Base-by-base conservation (phyloP, 1,284 basidiomycete genomes). In the Sanghuangporus baumii region DNA sequence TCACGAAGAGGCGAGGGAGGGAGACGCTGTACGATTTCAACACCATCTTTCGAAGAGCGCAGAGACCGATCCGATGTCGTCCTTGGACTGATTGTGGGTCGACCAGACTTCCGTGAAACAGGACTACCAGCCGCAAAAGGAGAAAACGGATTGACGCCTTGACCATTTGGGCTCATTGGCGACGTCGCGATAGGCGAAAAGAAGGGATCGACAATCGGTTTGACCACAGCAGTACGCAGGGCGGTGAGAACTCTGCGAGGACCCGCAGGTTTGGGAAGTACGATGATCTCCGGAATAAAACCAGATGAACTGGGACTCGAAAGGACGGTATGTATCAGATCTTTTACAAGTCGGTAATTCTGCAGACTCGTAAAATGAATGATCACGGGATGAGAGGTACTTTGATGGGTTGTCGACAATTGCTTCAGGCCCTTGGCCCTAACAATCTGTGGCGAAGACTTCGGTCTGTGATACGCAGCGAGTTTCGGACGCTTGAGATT, bases 221-320 rank as follows among this genome's bases (percentile, higher is more conserved):
- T 91, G 12, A 84, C 89, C 55, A 93, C 80, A 1, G 93, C 91
- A 3, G 92, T 96, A 71, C 95, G 89, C 16, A 98, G 77, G 9
- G 94, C 90, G 5, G 94, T 95, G 65, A 98, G 76, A 67, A 97
- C 88, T 8, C 95, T 85, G 40, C 95, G 85, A 1, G 95, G 95
- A 3, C 96, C 96, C 8, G 92, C 94, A 5, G 95, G 95, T 74
- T 98, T 98, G 4, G 94, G 95, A 34, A 98, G 89, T 67, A 98
- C 93, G 79, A 97, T 91, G 34, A 96, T 85, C 68, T 98, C 95
- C 0, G 94, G 89, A 2, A 83, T 69, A 23, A 66, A 69, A 66
- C 62, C 75, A 68, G 66, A 77, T 62, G 59, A 76, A 70, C 56
- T 74, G 71, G 66, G 77, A 66, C 66, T 78, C 51, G 74, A 73